Evolutionary conservation across 2,329 filamentous ascomycete species (phyloP), one percentile per base, ranked within the genome.

Genomic region (Fusarium avenaceum): DNA sequence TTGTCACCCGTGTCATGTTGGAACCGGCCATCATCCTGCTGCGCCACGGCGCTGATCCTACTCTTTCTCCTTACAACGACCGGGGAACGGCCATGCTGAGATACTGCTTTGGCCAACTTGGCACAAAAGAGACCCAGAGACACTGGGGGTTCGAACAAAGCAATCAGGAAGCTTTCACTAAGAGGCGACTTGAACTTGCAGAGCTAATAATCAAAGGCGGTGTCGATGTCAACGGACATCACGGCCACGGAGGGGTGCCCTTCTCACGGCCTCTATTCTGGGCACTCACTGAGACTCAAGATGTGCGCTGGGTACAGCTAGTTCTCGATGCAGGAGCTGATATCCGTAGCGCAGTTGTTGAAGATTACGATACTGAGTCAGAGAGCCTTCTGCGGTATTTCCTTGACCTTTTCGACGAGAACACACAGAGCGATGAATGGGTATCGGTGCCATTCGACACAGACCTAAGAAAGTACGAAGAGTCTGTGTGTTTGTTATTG

Each of bases 341-440:
- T 11, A 20, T 20, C 4, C 17, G 32, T 0, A 19, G 22, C 19
- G 19, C 24, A 0, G 17, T 50, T 4, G 7, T 17, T 3, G 32
- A 39, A 5, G 39, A n/a, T 4, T 3, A 19, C 0, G 7, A 54
- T 0, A 43, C 32, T 4, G 22, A 13, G 11, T 10, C 10, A 2
- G 43, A 30, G 7, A n/a, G 35, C 11, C 2, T 55, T 0, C 13
- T 55, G 1, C 11, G 32, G 15, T 44, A 26, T 5, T 39, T 55
- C 6, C 15, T 55, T 0, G 15, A 39, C 1, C 7, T 39, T n/a
- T 24, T 50, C 7, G 3, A 6, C 1, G 32, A 49, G 13, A 17
- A 2, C 1, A 8, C 22, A 2, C 4, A 15, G 2, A 13, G 22
- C 6, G 9, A 17, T 1, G 3, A 6, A 10, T 4, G 7, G 4